Conservation (phyloP, 192 early-diverging fungal species). For the Backusella westeae region DNA sequence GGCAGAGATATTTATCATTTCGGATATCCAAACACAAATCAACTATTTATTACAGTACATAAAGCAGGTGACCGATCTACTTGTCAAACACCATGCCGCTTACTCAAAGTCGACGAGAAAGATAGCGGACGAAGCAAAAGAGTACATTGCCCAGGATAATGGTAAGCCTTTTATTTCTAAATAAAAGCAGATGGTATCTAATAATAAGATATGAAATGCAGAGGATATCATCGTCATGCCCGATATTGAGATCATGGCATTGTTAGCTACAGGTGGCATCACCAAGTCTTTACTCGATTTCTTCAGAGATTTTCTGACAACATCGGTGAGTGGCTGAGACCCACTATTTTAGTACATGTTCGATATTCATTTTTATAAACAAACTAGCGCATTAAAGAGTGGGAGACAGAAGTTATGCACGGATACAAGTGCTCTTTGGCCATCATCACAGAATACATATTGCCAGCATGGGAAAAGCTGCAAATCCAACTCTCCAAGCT, state of each 20-base stretch:
- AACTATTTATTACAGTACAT: slow-evolving; percentile 10
- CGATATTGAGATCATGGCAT: not conserved
- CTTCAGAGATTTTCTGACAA: slow-evolving; percentile 2
- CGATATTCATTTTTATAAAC: not conserved
- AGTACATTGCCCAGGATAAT: not conserved
- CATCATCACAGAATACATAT: not conserved
- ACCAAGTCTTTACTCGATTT: not conserved
- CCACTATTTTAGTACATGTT: not conserved
- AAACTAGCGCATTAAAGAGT: not conserved
- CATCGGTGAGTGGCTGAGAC: not conserved
- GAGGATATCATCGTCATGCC: slow-evolving; percentile 5
- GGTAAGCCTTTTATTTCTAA: not conserved
- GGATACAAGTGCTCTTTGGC: not conserved
- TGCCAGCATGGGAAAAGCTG: slow-evolving; percentile 4
- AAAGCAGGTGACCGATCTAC: not conserved
- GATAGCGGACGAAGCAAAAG: not conserved
- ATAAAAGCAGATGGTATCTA: not conserved
- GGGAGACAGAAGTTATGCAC: not conserved
- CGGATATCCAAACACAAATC: slow-evolving; percentile 6
- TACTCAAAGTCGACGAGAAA: not conserved
- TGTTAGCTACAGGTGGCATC: not conserved
- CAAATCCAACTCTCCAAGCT: not conserved
- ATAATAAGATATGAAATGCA: not conserved
- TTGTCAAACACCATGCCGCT: not conserved
- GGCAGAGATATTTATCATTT: slow-evolving; percentile 7